Evolutionary conservation across 805 yeast species (phyloP).

Genomic region (baker's yeast (Saccharomyces cerevisiae)): DNA sequence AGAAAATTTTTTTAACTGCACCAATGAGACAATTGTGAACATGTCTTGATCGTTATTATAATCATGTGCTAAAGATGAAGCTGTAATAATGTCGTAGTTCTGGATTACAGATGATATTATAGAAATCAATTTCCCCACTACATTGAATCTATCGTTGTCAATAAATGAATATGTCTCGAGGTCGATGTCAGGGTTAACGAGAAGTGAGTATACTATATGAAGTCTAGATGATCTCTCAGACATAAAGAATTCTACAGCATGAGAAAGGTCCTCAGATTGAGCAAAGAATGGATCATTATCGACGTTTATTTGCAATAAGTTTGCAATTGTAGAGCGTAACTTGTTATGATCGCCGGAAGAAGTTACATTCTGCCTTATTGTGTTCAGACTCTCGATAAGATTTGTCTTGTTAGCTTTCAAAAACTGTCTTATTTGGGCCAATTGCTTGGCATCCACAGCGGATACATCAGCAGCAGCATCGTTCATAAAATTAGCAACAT

Average conservation of each 20-base stretch:
- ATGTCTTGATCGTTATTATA: background rate
- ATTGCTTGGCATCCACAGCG: background rate
- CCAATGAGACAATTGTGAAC: background rate
- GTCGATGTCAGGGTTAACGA: background rate
- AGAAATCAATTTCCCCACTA: background rate
- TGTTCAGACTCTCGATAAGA: background rate
- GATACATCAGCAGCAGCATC: background rate
- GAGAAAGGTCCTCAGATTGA: background rate
- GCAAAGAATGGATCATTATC: background rate
- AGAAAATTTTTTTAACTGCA: slow-evolving; percentile 18
- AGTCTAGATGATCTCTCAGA: background rate
- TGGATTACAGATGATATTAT: background rate
- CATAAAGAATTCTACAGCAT: background rate
- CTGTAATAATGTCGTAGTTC: background rate
- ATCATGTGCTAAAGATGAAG: background rate
- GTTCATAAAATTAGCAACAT: background rate
- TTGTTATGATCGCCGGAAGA: background rate
- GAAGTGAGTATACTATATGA: background rate
- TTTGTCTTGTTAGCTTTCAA: background rate
- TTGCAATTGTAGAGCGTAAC: background rate
- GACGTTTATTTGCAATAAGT: background rate
- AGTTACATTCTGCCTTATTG: background rate
- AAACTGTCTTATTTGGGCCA: background rate
- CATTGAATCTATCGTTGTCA: background rate
- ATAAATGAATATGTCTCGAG: background rate